Evolutionary conservation across 139 green algal species (phyloP).

Genomic region (Zygnema cylindricum): DNA sequence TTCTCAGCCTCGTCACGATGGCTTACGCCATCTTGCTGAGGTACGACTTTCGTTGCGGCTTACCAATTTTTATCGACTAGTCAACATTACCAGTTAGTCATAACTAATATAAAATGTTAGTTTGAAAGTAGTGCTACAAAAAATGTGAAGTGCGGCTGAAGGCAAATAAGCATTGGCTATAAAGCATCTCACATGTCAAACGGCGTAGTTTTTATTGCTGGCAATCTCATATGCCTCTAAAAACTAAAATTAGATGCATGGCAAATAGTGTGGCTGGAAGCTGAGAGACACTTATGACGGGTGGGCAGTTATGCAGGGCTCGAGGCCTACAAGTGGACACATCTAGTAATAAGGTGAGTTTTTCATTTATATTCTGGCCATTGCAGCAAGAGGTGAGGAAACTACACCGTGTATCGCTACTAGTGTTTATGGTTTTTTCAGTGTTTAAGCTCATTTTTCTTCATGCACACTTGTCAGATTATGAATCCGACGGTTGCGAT

Average conservation of each 20-base stretch:
- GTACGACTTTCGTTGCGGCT: conserved; percentile 3
- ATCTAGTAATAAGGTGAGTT: conserved; percentile 13
- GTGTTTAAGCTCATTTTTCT: too few relatives aligned
- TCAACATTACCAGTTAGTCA: background rate
- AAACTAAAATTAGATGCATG: too few relatives aligned
- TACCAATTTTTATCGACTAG: background rate
- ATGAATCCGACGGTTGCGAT: too few relatives aligned
- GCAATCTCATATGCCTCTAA: background rate
- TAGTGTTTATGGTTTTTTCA: too few relatives aligned
- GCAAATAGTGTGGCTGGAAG: too few relatives aligned
- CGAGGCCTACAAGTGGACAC: conserved; percentile 2
- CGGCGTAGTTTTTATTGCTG: background rate
- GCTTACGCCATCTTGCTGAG: background rate
- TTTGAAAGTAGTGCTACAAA: background rate
- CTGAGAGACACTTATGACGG: too few relatives aligned
- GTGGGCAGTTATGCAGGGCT: background rate
- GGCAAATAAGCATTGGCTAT: background rate
- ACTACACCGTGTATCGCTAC: too few relatives aligned
- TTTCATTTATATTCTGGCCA: too few relatives aligned
- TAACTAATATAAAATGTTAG: background rate
- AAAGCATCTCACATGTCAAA: background rate
- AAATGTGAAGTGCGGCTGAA: background rate
- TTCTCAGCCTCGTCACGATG: conserved; percentile 37
- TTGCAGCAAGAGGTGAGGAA: too few relatives aligned
- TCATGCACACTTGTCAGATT: too few relatives aligned